These are phyloP conservation scores for Gaeumannomyces sp. DNA, from an alignment of 2,329 filamentous ascomycete genomes.

Conservation along the genomic window DNA sequence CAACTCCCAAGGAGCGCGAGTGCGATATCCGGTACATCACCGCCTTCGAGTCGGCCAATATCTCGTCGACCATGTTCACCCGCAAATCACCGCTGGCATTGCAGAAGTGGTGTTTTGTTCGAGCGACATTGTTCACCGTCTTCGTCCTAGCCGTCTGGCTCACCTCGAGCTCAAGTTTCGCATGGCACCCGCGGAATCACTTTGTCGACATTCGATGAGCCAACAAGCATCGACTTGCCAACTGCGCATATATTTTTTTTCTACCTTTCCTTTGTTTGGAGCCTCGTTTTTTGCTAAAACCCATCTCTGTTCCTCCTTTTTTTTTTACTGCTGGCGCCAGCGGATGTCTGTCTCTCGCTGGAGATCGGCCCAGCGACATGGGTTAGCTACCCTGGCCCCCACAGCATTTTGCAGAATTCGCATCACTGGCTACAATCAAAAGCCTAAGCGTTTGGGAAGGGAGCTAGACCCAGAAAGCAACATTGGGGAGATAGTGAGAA, in stretches of 20 bases:
- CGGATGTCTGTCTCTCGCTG: too few species aligned
- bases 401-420: not conserved
- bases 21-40: conserved; percentile 54
- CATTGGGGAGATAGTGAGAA: not conserved
- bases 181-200: not conserved
- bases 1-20: conserved; percentile 53
- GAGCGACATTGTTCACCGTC: conserved; percentile 36
- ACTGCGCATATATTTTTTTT: not conserved
- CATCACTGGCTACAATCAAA: not conserved
- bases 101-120: conserved; percentile 26
- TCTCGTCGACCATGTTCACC: conserved; percentile 24
- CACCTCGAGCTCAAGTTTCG: conserved; percentile 12
- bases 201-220: not conserved
- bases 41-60: conserved; percentile 37
- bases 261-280: not conserved
- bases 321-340: not conserved
- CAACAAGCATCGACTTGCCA: not conserved
- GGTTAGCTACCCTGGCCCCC: not conserved
- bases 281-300: not conserved
- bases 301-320: not conserved
- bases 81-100: not conserved
- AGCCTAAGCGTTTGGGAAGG: not conserved
- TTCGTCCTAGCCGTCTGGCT: conserved; percentile 37
- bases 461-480: too few species aligned
- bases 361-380: too few species aligned